Evolutionary conservation across 2,329 filamentous ascomycete species (phyloP), one percentile per base, ranked within the genome.

Genomic region (Aspergillus hiratsukae): DNA sequence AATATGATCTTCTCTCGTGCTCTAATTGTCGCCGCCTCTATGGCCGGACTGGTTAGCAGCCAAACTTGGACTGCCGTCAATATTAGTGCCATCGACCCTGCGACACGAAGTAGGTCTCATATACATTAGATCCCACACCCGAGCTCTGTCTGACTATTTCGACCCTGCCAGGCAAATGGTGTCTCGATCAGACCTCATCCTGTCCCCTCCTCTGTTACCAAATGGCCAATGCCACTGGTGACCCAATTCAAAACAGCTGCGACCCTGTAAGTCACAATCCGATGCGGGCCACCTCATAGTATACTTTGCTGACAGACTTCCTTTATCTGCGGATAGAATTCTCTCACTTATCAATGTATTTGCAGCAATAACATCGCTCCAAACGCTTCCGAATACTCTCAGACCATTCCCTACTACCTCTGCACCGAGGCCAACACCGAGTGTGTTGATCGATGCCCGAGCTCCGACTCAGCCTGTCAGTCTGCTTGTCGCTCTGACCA

Each of bases 331-430:
- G n/a, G 51, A 55, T 54, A 78, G 76, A 56, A 74, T 40, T 74
- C 75, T 45, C 78, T 87, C n/a, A 64, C 63, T 58, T 87, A 81
- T 72, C 66, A 68, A 54, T 87, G 84, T 67, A 73, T 84, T 61
- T 87, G 84, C 72, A 71, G 65, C 57, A 80, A 81, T 66, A 77
- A 78, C 61, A 61, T 78, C 53, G 66, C 74, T 4, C 84, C 84
- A 64, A 87, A 87, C 68, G 72, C 83, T 55, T 80, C 82, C 59
- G 75, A 86, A 66, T 87, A 83, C 77, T 83, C 82, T 35, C 80
- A 83, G 64, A 87, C 84, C 14, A 76, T 87, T 52, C 83, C 84
- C 19, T 87, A 81, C 76, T 86, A 77, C 72, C 76, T 82, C 70
- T 87, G 84, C 75, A 80, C 78, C 9, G 77, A 83, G 61, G 76